phyloP scores from a whole-genome alignment of 1,284 basidiomycete genomes.

The Ustilago tritici region DNA sequence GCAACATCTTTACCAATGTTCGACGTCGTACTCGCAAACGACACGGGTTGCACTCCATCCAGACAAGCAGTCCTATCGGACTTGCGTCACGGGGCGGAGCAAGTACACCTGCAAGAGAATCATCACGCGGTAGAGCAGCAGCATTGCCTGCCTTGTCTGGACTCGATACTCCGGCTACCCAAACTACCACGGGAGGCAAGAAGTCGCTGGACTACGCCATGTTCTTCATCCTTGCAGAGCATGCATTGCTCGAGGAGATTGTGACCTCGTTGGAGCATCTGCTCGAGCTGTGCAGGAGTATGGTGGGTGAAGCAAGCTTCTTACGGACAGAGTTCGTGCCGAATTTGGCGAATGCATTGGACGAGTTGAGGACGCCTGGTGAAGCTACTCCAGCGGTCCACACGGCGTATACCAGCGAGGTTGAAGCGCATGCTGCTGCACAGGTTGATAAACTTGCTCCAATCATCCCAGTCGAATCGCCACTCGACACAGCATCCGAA shows the following conservation, averaged over 20 bases:
- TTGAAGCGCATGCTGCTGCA: background rate
- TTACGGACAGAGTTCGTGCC: conserved; percentile 46
- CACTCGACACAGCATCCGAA: background rate
- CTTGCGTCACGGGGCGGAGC: conserved; percentile 7
- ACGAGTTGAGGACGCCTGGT: conserved; percentile 21
- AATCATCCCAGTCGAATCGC: background rate
- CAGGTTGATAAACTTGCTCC: conserved; percentile 1
- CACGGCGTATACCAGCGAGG: background rate
- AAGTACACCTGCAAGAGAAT: background rate
- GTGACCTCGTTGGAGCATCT: conserved; percentile 52
- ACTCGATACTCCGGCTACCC: conserved; percentile 12
- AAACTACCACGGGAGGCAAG: conserved; percentile 6
- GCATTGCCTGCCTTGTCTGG: conserved; percentile 2
- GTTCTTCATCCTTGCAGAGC: conserved; percentile 65
- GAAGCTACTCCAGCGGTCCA: conserved; percentile 8
- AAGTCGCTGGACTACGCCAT: conserved; percentile 41
- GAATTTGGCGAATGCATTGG: background rate
- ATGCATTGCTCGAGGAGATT: conserved; percentile 58
- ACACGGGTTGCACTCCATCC: conserved; percentile 60
- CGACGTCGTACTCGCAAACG: conserved; percentile 26
- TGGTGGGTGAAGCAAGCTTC: conserved; percentile 62
- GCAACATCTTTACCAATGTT: conserved; percentile 20
- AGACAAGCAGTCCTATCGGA: conserved; percentile 21
- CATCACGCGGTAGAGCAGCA: background rate
- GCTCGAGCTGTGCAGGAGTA: conserved; percentile 49